Conservation (phyloP, 73 alveolate species). For the Tetrahymena malaccensis region DNA sequence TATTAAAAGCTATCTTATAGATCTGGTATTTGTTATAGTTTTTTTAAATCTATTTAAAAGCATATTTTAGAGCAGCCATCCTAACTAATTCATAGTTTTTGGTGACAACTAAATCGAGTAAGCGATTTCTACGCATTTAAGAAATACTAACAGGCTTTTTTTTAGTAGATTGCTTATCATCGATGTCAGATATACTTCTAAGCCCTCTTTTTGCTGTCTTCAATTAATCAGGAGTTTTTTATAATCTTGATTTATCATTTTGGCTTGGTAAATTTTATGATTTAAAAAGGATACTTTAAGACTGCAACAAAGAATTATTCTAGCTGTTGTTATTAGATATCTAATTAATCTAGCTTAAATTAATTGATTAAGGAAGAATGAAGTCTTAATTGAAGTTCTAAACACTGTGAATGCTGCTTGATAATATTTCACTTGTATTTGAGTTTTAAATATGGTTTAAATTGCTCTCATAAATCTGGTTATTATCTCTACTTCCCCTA, state of each 20-base stretch:
- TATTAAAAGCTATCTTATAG: background rate
- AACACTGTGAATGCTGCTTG: background rate
- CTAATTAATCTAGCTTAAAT: background rate
- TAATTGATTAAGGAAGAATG: background rate
- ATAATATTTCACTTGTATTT: background rate
- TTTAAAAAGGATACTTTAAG: background rate
- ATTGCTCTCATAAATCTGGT: background rate
- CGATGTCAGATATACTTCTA: background rate
- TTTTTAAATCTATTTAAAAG: background rate
- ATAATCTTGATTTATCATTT: background rate
- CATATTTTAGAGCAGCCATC: background rate
- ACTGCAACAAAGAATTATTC: background rate
- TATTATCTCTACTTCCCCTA: background rate
- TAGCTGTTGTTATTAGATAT: background rate
- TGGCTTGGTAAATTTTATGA: background rate
- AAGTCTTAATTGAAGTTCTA: background rate
- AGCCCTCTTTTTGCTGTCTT: background rate
- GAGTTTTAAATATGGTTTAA: background rate
- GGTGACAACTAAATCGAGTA: background rate
- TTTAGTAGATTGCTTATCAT: background rate
- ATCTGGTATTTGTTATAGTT: background rate
- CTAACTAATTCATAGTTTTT: background rate
- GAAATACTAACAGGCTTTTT: background rate
- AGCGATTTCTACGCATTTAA: background rate
- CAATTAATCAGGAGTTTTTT: background rate